Evolutionary conservation across 805 yeast species (phyloP).

Genomic region (Wilhelminamyces savonicus): DNA sequence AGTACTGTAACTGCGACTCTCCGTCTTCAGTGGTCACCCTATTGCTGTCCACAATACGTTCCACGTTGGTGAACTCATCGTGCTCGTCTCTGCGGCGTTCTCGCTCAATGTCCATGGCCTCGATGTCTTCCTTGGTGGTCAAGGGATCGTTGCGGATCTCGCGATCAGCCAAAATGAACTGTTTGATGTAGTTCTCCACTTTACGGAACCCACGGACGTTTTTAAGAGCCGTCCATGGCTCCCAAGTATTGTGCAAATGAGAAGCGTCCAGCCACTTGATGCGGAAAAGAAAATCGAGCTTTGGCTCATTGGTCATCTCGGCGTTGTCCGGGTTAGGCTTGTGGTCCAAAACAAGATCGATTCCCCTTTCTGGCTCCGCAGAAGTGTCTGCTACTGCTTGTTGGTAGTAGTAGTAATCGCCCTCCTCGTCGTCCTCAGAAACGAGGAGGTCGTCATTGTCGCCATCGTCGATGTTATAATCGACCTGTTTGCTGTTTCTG

Average conservation of each 20-base stretch:
- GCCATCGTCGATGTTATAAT: slow-evolving; percentile 69
- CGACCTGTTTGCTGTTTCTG: slow-evolving; percentile 61
- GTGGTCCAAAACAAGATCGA: slow-evolving; percentile 38
- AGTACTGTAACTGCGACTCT: slow-evolving; percentile 65
- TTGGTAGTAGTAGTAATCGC: slow-evolving; percentile 28
- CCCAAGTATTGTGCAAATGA: slow-evolving; percentile 96
- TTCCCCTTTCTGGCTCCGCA: slow-evolving; percentile 23
- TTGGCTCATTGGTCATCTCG: slow-evolving; percentile 46
- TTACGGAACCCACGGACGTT: slow-evolving; percentile 70
- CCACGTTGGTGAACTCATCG: slow-evolving; percentile 79
- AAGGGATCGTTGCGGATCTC: slow-evolving; percentile 73
- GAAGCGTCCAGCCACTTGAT: slow-evolving; percentile 86
- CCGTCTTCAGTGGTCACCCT: slow-evolving; percentile 63
- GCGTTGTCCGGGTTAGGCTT: slow-evolving; percentile 28
- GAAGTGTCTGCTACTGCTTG: slow-evolving; percentile 23
- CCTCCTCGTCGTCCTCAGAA: slow-evolving; percentile 23
- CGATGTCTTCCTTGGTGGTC: slow-evolving; percentile 87
- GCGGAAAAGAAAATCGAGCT: slow-evolving; percentile 49
- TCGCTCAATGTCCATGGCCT: slow-evolving; percentile 85
- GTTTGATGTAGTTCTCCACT: slow-evolving; percentile 85
- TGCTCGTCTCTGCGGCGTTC: slow-evolving; percentile 81
- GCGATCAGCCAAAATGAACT: slow-evolving; percentile 63
- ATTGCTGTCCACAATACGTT: slow-evolving; percentile 82
- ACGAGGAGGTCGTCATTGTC: slow-evolving; percentile 47
- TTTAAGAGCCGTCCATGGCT: slow-evolving; percentile 50